Percentiles rank a stretch among this genome's conserved stretches.
Evolutionary conservation across 768 basidiomycete genomes (phyloP).

Genomic region (Termitomyces heimii): DNA sequence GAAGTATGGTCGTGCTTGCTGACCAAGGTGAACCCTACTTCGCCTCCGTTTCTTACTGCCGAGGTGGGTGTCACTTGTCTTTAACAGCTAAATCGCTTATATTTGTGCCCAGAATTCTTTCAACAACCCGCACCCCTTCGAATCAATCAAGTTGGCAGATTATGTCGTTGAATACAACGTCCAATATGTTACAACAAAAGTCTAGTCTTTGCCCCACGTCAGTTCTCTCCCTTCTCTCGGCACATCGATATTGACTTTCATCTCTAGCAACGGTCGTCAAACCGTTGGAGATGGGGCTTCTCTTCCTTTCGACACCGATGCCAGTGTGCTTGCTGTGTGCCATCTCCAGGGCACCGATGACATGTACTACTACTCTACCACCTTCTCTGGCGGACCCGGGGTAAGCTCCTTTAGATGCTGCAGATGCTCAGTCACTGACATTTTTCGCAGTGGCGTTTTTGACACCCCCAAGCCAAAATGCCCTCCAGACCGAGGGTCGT

Average conservation of each 20-base stretch:
- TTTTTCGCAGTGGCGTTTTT: constrained; percentile 84
- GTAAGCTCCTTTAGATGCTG: constrained; percentile 32
- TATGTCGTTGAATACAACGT: constrained; percentile 73
- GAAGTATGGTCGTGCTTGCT: constrained; percentile 8
- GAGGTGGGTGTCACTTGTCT: constrained; percentile 6
- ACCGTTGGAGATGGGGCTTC: constrained; percentile 97
- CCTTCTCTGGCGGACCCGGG: constrained; percentile 92
- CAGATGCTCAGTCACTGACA: not conserved
- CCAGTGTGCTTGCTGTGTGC: constrained; percentile 83
- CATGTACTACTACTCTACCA: constrained; percentile 89
- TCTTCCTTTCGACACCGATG: constrained; percentile 66
- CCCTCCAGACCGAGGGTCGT: constrained; percentile 95
- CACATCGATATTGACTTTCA: constrained; percentile 7
- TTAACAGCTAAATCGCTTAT: not conserved
- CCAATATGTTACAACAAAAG: constrained; percentile 68
- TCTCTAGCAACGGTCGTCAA: constrained; percentile 84
- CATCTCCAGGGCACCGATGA: constrained; percentile 74
- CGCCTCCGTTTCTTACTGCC: not conserved
- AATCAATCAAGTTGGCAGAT: constrained; percentile 74
- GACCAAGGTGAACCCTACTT: constrained; percentile 10
- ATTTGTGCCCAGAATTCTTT: constrained; percentile 7
- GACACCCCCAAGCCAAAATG: constrained; percentile 87
- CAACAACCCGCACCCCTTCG: constrained; percentile 16
- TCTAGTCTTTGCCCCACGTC: constrained; percentile 97
- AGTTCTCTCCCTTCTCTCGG: constrained; percentile 18